These are phyloP conservation scores for Leishmania aethiopica DNA, from an alignment of 208 protist genomes.

Conservation along the genomic window DNA sequence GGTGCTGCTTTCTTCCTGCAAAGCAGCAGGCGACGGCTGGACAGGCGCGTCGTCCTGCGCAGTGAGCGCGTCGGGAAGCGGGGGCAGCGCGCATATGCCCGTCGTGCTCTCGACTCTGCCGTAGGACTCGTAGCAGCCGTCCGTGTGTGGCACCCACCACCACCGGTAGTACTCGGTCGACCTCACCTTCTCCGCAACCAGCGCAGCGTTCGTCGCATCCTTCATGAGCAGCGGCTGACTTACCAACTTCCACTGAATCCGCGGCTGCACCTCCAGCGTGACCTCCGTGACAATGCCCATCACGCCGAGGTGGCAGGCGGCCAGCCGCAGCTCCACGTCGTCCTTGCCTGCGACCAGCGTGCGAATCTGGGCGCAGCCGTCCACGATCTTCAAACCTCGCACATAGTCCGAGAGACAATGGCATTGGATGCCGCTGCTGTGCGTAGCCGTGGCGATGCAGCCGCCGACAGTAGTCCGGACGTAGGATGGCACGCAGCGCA, in stretches of 20 bases:
- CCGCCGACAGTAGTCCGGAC: slow-evolving; percentile 65
- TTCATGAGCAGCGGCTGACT: slow-evolving; percentile 50
- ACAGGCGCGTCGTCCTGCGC: background rate
- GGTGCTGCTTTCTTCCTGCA: background rate
- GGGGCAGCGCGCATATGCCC: background rate
- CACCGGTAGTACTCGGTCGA: slow-evolving; percentile 69
- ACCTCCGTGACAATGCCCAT: slow-evolving; percentile 72
- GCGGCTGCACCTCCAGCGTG: slow-evolving; percentile 53
- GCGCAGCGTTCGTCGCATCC: slow-evolving; percentile 35
- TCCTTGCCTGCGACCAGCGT: slow-evolving; percentile 19
- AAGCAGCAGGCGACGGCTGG: background rate
- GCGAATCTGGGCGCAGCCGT: slow-evolving; percentile 44
- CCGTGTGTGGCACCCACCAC: slow-evolving; percentile 84
- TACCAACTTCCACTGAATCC: slow-evolving; percentile 46
- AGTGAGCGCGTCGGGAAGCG: too few relatives aligned
- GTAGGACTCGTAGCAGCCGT: slow-evolving; percentile 73
- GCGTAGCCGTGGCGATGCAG: slow-evolving; percentile 63
- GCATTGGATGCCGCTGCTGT: slow-evolving; percentile 62
- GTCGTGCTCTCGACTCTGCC: slow-evolving; percentile 28
- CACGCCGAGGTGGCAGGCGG: slow-evolving; percentile 66
- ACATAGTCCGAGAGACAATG: slow-evolving; percentile 62
- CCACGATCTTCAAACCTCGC: slow-evolving; percentile 42
- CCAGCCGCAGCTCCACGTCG: slow-evolving; percentile 38
- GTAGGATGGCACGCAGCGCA: slow-evolving; percentile 71
- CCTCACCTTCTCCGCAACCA: slow-evolving; percentile 36